phyloP scores from a whole-genome alignment of 176 grass and related monocot species.

The Carex parvula region DNA sequence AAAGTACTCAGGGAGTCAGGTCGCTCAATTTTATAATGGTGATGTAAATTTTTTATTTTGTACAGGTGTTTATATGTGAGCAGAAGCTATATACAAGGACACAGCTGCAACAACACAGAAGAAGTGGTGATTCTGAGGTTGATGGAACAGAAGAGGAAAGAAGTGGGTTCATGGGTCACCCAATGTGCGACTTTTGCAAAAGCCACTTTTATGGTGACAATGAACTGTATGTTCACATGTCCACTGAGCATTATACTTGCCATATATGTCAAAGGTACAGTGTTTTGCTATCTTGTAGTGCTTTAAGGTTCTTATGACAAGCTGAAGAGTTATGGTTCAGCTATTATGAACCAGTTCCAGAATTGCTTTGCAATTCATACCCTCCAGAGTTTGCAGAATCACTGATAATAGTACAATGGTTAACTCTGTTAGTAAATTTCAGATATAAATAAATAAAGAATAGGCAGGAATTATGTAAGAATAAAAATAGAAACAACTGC shows the following conservation, averaged over 20 bases:
- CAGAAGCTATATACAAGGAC: slow-evolving; percentile 83
- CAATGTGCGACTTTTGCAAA: slow-evolving; percentile 72
- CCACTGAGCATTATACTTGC: slow-evolving; percentile 67
- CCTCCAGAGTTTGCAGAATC: neutral
- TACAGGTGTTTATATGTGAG: slow-evolving; percentile 90
- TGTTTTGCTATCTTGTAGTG: neutral
- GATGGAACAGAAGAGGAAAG: slow-evolving; percentile 93
- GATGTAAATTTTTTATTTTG: neutral
- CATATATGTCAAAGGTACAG: slow-evolving; percentile 81
- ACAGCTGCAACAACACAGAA: slow-evolving; percentile 73
- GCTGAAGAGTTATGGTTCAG: neutral
- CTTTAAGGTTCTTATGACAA: neutral
- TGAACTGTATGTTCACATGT: slow-evolving; percentile 86
- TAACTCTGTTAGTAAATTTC: neutral
- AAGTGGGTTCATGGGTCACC: slow-evolving; percentile 80
- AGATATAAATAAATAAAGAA: neutral
- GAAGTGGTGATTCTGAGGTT: slow-evolving; percentile 83
- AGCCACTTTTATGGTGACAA: slow-evolving; percentile 84
- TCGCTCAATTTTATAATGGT: neutral
- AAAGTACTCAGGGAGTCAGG: neutral
- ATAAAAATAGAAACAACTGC: neutral
- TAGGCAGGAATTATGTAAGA: neutral
- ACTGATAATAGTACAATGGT: neutral
- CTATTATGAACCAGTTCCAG: neutral
- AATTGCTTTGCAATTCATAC: neutral